A percentile compares a stretch with the other conserved stretches of the same genome.
phyloP scores from a whole-genome alignment of 345 rosid genomes.

The Hibiscus mutabilis region DNA sequence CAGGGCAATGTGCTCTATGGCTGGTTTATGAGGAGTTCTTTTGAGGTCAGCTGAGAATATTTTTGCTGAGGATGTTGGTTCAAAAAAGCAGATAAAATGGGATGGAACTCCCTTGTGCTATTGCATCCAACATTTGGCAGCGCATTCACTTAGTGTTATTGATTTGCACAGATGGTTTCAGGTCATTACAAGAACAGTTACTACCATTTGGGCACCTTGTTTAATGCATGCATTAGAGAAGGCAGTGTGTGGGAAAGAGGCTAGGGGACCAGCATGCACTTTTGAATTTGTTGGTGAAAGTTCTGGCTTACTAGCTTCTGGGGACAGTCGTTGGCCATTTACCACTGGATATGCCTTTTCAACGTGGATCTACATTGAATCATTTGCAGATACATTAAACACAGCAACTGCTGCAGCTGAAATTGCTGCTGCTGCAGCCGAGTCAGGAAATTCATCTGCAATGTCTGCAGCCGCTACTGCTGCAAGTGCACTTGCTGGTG shows the following conservation, averaged over 20 bases:
- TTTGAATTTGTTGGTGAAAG: constrained; percentile 98
- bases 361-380: constrained; percentile 96
- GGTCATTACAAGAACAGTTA: constrained; percentile 52
- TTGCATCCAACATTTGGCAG: constrained; percentile 86
- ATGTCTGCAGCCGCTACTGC: constrained; percentile 98
- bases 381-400: constrained; percentile 95
- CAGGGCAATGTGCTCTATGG: constrained; percentile 93
- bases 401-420: constrained; percentile 98
- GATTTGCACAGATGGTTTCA: constrained; percentile 80
- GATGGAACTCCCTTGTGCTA: constrained; percentile 63
- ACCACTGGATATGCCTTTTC: constrained; percentile 88
- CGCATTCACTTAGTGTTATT: constrained; percentile 78
- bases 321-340: constrained; percentile 98
- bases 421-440: constrained; percentile 97
- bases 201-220: constrained; percentile 59
- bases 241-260: constrained; percentile 87
- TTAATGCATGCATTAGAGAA: constrained; percentile 81
- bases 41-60: constrained; percentile 78
- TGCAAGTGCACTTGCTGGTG: constrained; percentile 99
- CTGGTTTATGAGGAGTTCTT: constrained; percentile 86
- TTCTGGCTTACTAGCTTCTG: constrained; percentile 99
- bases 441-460: constrained; percentile 94
- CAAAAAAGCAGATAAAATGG: constrained; percentile 46
- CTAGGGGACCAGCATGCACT: constrained; percentile 87
- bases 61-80: constrained; percentile 51